Evolutionary conservation across 2,329 filamentous ascomycete species (phyloP), one percentile per base, ranked within the genome.

Genomic region (Talaromyces amestolkiae): DNA sequence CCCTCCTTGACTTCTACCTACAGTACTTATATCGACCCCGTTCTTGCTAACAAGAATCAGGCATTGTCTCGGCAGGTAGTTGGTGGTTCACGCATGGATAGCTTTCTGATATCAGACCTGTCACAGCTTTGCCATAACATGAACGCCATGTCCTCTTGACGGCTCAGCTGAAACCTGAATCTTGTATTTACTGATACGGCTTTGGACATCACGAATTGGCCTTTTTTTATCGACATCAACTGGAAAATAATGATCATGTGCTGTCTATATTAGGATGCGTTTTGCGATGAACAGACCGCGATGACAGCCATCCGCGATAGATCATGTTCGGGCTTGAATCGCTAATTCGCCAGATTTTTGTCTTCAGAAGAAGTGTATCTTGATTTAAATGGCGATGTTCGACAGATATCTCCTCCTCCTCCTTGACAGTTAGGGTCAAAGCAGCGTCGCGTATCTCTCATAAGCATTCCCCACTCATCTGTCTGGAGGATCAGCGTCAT

Each of bases 131-230:
- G 31, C 2, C 31, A n/a, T 11, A 10, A 27, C 17, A 37, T 19
- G 31, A 56, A 37, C 31, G 31, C 31, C 51, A n/a, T 54, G 51
- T 54, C 43, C 24, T 31, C 22, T 47, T 51, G n/a, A 31, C 45
- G 19, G 6, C 31, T 53, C 45, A 61, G 59, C 33, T 41, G 59
- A 53, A 61, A 61, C 45, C 13, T 61, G 45, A 17, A 60, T 39
- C 51, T 22, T 7, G 19, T 31, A 8, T 61, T n/a, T 51, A 49
- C 31, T 35, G 35, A 27, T 24, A 31, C 9, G 22, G 51, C 31
- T 35, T 37, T 37, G 3, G 51, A 56, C n/a, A 56, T 17, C 17
- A 11, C 27, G 27, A 35, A 54, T 35, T 4, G 27, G 3, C 6
- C 1, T 33, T 7, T 19, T 19, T n/a, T 3, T 31, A 35, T 54